Conservation (phyloP, 2,329 filamentous ascomycete genomes). For the Pseudogymnoascus sp. region DNA sequence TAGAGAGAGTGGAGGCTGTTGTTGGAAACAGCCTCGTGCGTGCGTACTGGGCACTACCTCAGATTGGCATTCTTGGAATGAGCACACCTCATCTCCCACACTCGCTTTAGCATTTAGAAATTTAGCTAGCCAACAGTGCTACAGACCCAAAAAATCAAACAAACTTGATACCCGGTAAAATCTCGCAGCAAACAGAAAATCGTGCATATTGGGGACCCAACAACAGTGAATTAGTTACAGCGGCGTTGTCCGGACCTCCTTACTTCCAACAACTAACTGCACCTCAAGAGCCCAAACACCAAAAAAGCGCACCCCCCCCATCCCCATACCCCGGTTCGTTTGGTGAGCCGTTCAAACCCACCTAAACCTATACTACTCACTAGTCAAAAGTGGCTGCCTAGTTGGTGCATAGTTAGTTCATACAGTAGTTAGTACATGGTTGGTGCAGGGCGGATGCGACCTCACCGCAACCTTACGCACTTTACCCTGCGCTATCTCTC, state of each 20-base stretch:
- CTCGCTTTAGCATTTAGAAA: conserved; percentile 8
- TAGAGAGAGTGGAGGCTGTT: not conserved
- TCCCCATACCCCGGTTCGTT: not conserved
- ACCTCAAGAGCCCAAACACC: not conserved
- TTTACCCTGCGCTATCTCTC: not conserved
- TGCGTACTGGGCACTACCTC: not conserved
- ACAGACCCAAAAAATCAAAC: not conserved
- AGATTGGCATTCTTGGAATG: conserved; percentile 3
- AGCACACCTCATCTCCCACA: conserved; percentile 2
- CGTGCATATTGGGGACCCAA: not conserved
- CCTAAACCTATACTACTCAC: not conserved
- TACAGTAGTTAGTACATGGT: not conserved
- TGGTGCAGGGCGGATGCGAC: conserved; percentile 1
- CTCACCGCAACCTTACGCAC: not conserved
- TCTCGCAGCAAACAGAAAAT: not conserved
- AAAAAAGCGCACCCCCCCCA: not conserved
- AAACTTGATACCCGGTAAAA: not conserved
- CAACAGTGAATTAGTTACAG: not conserved
- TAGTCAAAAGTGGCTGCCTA: not conserved
- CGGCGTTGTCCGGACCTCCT: not conserved
- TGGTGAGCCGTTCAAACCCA: not conserved
- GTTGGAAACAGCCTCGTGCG: not conserved
- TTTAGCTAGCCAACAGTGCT: not conserved
- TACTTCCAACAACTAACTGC: not conserved
- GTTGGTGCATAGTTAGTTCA: not conserved